Evolutionary conservation across 805 yeast species (phyloP).

Genomic region (Candida taoyuanica): DNA sequence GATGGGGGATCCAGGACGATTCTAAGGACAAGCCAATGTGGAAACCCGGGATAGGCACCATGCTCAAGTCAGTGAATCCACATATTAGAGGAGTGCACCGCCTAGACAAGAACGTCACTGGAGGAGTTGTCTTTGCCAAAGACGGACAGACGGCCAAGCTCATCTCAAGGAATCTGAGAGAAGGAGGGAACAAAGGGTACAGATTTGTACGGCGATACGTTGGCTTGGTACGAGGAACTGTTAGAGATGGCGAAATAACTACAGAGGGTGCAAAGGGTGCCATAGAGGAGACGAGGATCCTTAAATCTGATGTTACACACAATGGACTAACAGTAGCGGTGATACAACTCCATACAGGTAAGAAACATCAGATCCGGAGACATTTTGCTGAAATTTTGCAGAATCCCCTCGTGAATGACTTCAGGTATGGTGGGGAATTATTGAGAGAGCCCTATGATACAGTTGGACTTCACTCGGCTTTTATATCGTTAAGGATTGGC

Average conservation of each 20-base stretch:
- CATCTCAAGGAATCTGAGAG: constrained; percentile 30
- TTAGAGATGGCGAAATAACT: not conserved
- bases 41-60: constrained; percentile 13
- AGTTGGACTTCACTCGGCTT: constrained; percentile 37
- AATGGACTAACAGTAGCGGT: constrained; percentile 23
- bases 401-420: constrained; percentile 31
- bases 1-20: constrained; percentile 31
- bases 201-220: constrained; percentile 33
- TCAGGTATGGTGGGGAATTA: constrained; percentile 22
- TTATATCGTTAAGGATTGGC: constrained; percentile 31
- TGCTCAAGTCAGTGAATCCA: constrained; percentile 8
- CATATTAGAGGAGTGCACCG: constrained; percentile 33
- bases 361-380: constrained; percentile 37
- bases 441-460: constrained; percentile 3
- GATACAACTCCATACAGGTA: constrained; percentile 34
- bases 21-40: constrained; percentile 9
- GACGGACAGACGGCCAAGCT: constrained; percentile 29
- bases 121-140: constrained; percentile 36
- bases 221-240: constrained; percentile 18
- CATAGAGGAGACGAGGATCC: constrained; percentile 15
- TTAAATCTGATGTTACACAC: constrained; percentile 4
- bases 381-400: constrained; percentile 26
- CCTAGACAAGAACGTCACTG: constrained; percentile 36
- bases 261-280: constrained; percentile 2
- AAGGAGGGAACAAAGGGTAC: constrained; percentile 35